Evolutionary conservation across 805 yeast genomes (phyloP).

Genomic region (Cyberlindnera euphorbiiphila): DNA sequence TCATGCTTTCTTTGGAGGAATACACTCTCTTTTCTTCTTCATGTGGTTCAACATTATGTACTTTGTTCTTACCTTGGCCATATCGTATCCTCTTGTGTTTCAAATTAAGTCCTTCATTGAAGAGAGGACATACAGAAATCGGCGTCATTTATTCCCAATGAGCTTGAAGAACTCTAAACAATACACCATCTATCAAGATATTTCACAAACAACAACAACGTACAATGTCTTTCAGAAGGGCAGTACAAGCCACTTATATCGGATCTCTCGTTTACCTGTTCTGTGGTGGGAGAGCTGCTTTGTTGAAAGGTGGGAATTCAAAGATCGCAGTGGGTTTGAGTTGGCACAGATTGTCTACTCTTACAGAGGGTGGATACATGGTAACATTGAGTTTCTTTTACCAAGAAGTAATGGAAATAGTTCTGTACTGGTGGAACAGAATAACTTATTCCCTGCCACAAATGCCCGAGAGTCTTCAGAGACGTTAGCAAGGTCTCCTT

Average conservation of each 20-base stretch:
- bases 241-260: not conserved
- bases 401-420: not conserved
- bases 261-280: not conserved
- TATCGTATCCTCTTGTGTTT: not conserved
- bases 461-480: too few species aligned
- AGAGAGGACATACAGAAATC: too few species aligned
- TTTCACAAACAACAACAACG: not conserved
- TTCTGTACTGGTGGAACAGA: too few species aligned
- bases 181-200: slow-evolving; percentile 1
- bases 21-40: too few species aligned
- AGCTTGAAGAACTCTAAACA: not conserved
- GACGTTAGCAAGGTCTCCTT: too few species aligned
- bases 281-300: not conserved
- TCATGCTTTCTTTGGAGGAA: too few species aligned
- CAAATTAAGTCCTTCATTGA: too few species aligned
- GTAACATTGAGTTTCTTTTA: slow-evolving; percentile 4
- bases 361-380: not conserved
- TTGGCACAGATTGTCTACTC: slow-evolving; percentile 4
- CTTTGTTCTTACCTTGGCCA: not conserved
- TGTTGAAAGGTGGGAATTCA: slow-evolving; percentile 6
- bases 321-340: slow-evolving; percentile 6
- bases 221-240: slow-evolving; percentile 1
- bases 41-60: too few species aligned
- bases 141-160: slow-evolving; percentile 3
- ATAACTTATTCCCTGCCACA: too few species aligned